These are phyloP conservation scores for Asterophora lycoperdoides DNA, from an alignment of 768 basidiomycete species.

Conservation along the genomic window DNA sequence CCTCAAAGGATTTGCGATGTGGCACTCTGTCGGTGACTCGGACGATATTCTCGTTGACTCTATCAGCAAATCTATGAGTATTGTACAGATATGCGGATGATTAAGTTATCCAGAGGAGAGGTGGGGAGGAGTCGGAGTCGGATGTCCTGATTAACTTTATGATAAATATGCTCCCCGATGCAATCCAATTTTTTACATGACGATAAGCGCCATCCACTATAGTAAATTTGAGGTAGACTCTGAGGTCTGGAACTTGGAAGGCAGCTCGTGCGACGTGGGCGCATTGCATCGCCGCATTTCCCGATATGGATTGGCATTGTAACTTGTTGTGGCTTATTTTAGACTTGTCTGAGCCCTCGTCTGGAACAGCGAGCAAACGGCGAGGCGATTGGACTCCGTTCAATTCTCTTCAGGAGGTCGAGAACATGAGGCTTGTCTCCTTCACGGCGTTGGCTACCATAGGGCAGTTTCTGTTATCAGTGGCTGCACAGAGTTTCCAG, in stretches of 20 bases:
- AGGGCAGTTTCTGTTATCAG: neutral
- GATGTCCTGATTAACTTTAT: neutral
- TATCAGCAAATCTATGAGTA: slow-evolving; percentile 40
- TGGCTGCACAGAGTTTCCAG: slow-evolving; percentile 1
- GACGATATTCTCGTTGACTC: slow-evolving; percentile 52
- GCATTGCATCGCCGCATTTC: too few relatives aligned
- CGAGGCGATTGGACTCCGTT: too few relatives aligned
- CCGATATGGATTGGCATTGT: neutral
- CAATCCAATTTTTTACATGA: too few relatives aligned
- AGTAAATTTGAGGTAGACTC: too few relatives aligned
- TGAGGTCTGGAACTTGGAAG: too few relatives aligned
- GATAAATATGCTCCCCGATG: neutral
- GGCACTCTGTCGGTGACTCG: slow-evolving; percentile 63
- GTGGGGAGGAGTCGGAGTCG: too few relatives aligned
- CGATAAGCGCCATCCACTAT: too few relatives aligned
- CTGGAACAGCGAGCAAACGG: too few relatives aligned
- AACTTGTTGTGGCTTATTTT: neutral
- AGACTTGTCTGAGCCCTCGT: too few relatives aligned
- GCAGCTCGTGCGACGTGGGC: too few relatives aligned
- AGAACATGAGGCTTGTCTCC: neutral
- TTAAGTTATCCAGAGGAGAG: neutral
- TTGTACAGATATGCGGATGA: slow-evolving; percentile 17
- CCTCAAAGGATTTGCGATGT: slow-evolving; percentile 62
- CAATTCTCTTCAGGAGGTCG: too few relatives aligned
- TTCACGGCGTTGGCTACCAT: neutral